These are phyloP conservation scores for Pontederia paniculata DNA, from an alignment of 176 grass and related monocot species.

Conservation along the genomic window DNA sequence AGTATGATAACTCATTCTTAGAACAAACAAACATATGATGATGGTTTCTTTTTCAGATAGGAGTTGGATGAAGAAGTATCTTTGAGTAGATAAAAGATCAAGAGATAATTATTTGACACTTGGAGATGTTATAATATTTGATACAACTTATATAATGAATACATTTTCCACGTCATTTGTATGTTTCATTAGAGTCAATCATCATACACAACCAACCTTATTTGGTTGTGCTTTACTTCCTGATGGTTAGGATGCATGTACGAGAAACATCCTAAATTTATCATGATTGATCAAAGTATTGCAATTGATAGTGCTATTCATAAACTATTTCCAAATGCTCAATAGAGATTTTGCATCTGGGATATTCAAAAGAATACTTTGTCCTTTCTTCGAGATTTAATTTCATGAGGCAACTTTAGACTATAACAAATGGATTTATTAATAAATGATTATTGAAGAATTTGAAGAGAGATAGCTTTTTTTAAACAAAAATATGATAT, in stretches of 20 bases:
- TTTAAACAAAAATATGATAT: too few relatives aligned
- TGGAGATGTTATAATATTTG: constrained; percentile 64
- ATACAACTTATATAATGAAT: constrained; percentile 55
- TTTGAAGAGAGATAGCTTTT: too few relatives aligned
- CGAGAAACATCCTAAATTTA: constrained; percentile 37
- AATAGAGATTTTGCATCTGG: constrained; percentile 54
- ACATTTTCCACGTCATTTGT: constrained; percentile 53
- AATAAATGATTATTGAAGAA: too few relatives aligned
- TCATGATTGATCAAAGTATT: constrained; percentile 68
- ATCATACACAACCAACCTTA: constrained; percentile 73
- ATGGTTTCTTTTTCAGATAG: too few relatives aligned
- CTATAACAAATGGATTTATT: too few relatives aligned
- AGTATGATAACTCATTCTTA: neutral
- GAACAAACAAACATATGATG: too few relatives aligned
- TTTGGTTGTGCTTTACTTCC: constrained; percentile 58
- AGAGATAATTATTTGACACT: constrained; percentile 62
- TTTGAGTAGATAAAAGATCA: constrained; percentile 63
- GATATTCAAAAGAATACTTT: constrained; percentile 63
- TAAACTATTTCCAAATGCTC: constrained; percentile 47
- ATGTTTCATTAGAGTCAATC: constrained; percentile 67
- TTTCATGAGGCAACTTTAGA: too few relatives aligned
- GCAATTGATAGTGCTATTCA: constrained; percentile 55
- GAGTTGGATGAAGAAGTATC: constrained; percentile 52
- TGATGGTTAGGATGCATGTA: constrained; percentile 76
- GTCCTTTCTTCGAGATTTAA: constrained; percentile 27